A percentile compares a stretch with the other conserved stretches of the same genome.
Evolutionary conservation across 257 asterid genomes (phyloP).

Genomic region (Jasminum sambac): DNA sequence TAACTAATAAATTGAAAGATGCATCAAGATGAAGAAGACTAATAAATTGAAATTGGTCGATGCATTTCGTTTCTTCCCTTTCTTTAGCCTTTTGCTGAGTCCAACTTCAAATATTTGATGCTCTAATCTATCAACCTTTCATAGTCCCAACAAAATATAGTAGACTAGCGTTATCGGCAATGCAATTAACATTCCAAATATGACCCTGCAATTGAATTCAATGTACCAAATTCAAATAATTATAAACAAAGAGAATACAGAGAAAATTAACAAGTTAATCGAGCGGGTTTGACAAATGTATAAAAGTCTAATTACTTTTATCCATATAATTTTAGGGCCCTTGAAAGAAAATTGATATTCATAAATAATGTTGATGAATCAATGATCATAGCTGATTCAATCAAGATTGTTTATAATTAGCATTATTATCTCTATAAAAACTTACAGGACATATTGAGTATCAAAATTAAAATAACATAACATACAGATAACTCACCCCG

Average conservation of each 20-base stretch:
- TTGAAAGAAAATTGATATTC: too few species aligned
- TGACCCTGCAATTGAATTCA: slow-evolving; percentile 34
- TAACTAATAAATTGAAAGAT: slow-evolving; percentile 30
- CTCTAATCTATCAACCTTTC: slow-evolving; percentile 17
- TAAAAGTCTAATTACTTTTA: too few species aligned
- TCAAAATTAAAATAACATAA: too few species aligned
- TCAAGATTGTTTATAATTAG: too few species aligned
- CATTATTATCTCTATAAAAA: too few species aligned
- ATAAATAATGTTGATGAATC: too few species aligned
- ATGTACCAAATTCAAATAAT: neutral
- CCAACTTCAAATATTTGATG: slow-evolving; percentile 24
- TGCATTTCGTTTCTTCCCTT: slow-evolving; percentile 14
- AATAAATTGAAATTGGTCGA: slow-evolving; percentile 22
- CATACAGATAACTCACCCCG: slow-evolving; percentile 36
- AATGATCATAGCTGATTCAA: too few species aligned
- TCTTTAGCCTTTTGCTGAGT: neutral
- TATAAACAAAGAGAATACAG: too few species aligned
- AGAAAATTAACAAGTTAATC: neutral
- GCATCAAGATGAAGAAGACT: slow-evolving; percentile 24
- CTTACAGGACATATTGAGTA: too few species aligned
- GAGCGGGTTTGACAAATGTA: too few species aligned
- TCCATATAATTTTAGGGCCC: too few species aligned
- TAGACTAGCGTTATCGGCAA: slow-evolving; percentile 57
- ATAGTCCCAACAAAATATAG: slow-evolving; percentile 57
- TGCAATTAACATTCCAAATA: slow-evolving; percentile 59